Base-by-base conservation (phyloP, 2,329 filamentous ascomycete genomes). In the Aspergillus clavatus region DNA sequence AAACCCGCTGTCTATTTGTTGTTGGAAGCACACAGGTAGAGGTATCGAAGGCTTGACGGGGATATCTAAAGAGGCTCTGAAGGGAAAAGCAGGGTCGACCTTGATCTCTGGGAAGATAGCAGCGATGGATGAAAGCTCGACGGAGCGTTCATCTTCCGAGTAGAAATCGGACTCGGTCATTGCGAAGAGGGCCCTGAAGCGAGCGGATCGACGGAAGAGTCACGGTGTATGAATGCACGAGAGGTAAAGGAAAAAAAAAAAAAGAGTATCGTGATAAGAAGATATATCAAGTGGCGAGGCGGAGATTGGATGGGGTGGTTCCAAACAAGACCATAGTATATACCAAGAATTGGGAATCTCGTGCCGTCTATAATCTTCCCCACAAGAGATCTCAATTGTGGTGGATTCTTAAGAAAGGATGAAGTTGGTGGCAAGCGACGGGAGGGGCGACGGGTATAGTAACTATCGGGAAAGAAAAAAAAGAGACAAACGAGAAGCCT, bases 101-200 rank as follows among this genome's bases (percentile, higher is more conserved):
- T 67, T 63, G 14, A 83, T 72, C 63, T 84, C 81, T 1, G 81
- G 81, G 48, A 73, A 84, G 45, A 84, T 84, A 40, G 81, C 79
- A 36, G 73, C 71, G 46, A 84, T 73, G 19, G 80, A 75, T 7
- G 71, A 73, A 38, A 84, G 68, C 63, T 84, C 81, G 54, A 81
- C 73, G 23, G 72, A 70, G 50, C 81, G 75, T 54, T 83, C 80
- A 58, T 83, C 80, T 10, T 77, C 73, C 8, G 46, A 43, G 18
- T 56, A 46, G 16, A 46, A 44, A 12, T 58, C 56, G 42, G 61
- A 55, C 52, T 71, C 69, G 39, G 65, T 60, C 69, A 72, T 70
- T 14, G 37, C 50, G 46, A 48, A 40, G 28, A 37, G 29, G 21
- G 12, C 21, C 4, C 16, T 14, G 21, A 26, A 14, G 26, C 23